Evolutionary conservation across 495 filamentous ascomycete species (phyloP), one percentile per base, ranked within the genome.

Genomic region (Penicillium diatomitis): DNA sequence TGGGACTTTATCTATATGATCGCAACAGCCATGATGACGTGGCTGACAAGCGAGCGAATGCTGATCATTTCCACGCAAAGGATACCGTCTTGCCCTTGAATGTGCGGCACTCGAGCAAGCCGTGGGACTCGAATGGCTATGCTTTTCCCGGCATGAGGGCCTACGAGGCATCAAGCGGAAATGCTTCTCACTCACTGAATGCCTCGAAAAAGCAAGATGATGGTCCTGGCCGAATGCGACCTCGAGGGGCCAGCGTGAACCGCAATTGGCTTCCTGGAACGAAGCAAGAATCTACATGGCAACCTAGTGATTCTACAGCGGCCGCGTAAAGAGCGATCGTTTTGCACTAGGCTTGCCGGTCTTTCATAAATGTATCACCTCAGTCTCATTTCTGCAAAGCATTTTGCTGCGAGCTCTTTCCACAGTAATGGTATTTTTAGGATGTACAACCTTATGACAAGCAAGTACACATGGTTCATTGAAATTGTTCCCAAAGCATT

Each of bases 1-100:
- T 95, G 38, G 92, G 92, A 0, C 76, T 99, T 6, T 99, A 97
- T 58, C 78, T 99, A 34, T 99, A 99, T 62, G 94, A 99, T 66
- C 83, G 94, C 40, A 96, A 89, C 33, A 86, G 78, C 54, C 85
- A 91, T 60, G 85, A 84, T 46, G 84, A 85, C 55, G 86, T 87
- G 60, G 87, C 86, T 33, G 90, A 97, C 56, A 82, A 84, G 47
- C 69, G 71, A 46, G 78, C 80, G 5, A 77, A 79, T 42, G 56
- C 73, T 5, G 73, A 80, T 47, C 75, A 81, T 41, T 68, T 75
- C 39, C 82, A 81, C 41, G 73, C 73, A 0, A 76, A 72, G 28
- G 74, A 78, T n/a, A 66, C 81, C 6, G 66, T 96, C 8, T 72
- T 96, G 20, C 92, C 91, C 4, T 64, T 90, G 38, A 83, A 69